Evolutionary conservation across 352 stramenopile genomes (phyloP), one percentile per base, ranked within the genome.

Genomic region (Lagenidium giganteum): DNA sequence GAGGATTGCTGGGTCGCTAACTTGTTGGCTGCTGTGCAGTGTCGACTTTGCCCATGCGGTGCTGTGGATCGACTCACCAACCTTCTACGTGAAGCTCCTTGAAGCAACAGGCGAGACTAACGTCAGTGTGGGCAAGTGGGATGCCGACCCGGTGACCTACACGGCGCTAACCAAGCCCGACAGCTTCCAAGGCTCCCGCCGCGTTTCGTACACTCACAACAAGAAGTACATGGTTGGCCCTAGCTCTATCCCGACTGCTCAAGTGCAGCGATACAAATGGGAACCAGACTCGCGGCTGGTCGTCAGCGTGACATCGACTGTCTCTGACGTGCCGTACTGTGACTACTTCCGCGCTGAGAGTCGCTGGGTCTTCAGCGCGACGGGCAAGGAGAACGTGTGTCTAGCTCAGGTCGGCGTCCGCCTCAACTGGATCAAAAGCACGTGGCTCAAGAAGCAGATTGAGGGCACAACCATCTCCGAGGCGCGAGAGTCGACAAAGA

Each of bases 151-250:
- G 3, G 28, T 66, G 14, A 59, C 51, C 9, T 87, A 87, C 54
- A 78, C 75, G 14, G 71, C 74, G 4, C 61, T 88, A 3, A 50
- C 34, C 8, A 83, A 63, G 7, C 40, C 68, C 2, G 79, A 92
- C 27, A 78, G 39, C 5, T 91, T 93, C 38, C 57, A 88, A 38
- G 73, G 55, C 16, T 66, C 63, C 38, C 68, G 83, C 0, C 39
- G 55, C 6, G 70, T 91, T 1, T 64, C 57, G 4, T 90, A 83
- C 44, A 78, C 55, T 1, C 79, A 90, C 68, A 89, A 94, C 66
- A 94, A 94, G 51, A 92, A 94, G 53, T 93, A 93, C 48, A 87
- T 94, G 56, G 74, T 94, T 14, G 82, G 82, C 0, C 79, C 82
- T 1, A 87, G 77, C 41, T 55, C 60, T 26, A 92, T 94, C 40